phyloP scores from a whole-genome alignment of 2,329 filamentous ascomycete genomes.

The Trichoderma polysporum region DNA sequence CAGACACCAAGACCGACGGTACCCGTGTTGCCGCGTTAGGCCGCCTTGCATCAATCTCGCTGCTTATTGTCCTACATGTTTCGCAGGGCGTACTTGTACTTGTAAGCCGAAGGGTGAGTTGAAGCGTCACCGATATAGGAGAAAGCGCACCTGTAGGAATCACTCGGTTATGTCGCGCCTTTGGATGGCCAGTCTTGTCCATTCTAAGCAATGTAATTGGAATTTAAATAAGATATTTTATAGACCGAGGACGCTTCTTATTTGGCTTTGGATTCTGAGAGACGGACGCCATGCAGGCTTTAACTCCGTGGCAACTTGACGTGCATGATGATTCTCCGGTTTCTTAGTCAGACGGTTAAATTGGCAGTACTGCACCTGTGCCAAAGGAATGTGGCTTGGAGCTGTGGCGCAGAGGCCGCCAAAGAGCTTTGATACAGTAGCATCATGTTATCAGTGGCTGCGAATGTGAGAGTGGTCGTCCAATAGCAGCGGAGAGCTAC shows the following conservation, averaged over 20 bases:
- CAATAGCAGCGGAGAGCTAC: constrained; percentile 12
- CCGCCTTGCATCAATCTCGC: background rate
- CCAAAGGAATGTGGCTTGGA: background rate
- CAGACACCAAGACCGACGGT: background rate
- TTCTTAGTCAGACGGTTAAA: background rate
- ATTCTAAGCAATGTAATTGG: background rate
- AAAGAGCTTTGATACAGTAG: background rate
- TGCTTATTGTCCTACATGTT: background rate
- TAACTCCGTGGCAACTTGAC: background rate
- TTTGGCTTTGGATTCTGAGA: too few species aligned
- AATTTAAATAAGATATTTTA: background rate
- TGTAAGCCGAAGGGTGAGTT: background rate
- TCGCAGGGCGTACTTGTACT: background rate
- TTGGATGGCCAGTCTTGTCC: background rate
- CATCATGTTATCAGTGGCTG: constrained; percentile 9
- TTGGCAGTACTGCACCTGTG: background rate
- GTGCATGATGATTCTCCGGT: too few species aligned
- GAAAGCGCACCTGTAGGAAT: background rate
- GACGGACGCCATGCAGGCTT: background rate
- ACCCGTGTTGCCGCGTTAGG: background rate
- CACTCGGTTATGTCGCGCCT: background rate
- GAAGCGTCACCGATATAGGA: constrained; percentile 4
- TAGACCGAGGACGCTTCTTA: too few species aligned
- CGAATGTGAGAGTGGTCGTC: background rate
- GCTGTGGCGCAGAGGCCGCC: constrained; percentile 1